Conservation (phyloP, 2,329 filamentous ascomycete genomes). For the Diplocarpon mali region DNA sequence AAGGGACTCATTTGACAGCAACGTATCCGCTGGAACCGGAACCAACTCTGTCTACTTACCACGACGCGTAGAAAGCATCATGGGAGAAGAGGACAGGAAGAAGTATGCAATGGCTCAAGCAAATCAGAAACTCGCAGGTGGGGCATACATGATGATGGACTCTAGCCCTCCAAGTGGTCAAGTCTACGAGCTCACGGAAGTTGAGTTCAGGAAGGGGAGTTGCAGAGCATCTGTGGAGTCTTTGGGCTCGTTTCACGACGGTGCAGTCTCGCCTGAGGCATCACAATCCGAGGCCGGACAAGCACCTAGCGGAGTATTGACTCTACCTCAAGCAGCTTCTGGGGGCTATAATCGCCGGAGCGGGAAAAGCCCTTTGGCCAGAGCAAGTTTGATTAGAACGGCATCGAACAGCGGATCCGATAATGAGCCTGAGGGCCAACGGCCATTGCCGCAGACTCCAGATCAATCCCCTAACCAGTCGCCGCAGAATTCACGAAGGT, state of each 20-base stretch:
- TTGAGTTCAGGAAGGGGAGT: slow-evolving; percentile 32
- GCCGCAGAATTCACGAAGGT: not conserved
- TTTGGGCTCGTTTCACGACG: slow-evolving; percentile 20
- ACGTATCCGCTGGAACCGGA: slow-evolving; percentile 44
- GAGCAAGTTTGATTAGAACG: slow-evolving; percentile 27
- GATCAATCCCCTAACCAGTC: not conserved
- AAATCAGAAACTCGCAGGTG: slow-evolving; percentile 30
- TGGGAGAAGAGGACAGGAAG: slow-evolving; percentile 65
- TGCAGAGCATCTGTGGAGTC: slow-evolving; percentile 33
- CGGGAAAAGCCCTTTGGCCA: slow-evolving; percentile 28
- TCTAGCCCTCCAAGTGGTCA: slow-evolving; percentile 32
- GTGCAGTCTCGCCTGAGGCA: slow-evolving; percentile 9
- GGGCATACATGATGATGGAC: slow-evolving; percentile 28
- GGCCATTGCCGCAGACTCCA: slow-evolving; percentile 3
- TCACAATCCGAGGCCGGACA: slow-evolving; percentile 9
- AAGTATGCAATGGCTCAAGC: slow-evolving; percentile 63
- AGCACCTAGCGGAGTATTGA: slow-evolving; percentile 6
- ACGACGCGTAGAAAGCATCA: slow-evolving; percentile 51
- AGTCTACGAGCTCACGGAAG: slow-evolving; percentile 39
- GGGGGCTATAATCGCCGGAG: slow-evolving; percentile 15
- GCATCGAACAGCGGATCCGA: slow-evolving; percentile 17
- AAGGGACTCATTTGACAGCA: slow-evolving; percentile 57
- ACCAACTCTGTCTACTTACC: slow-evolving; percentile 51
- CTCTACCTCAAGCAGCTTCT: slow-evolving; percentile 16
- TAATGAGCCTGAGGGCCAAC: slow-evolving; percentile 20